Conservation (phyloP, 345 rosid species). For the Arabis alpina region DNA sequence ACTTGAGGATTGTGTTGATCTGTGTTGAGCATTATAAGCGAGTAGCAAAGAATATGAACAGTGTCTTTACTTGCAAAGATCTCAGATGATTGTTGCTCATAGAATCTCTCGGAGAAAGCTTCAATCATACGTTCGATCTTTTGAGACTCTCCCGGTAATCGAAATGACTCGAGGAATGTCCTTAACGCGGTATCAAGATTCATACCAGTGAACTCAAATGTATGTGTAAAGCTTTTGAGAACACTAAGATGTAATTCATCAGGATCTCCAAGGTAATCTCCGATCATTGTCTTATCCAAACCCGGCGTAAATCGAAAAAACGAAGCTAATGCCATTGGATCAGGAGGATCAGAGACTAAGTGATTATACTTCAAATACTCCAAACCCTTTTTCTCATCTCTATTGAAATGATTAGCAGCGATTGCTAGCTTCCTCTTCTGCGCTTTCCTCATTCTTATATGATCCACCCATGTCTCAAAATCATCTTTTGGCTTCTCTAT, state of each 20-base stretch:
- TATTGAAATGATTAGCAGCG: conserved; percentile 76
- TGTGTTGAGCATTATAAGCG: conserved; percentile 93
- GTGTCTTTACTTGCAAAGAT: conserved; percentile 77
- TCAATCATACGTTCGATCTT: conserved; percentile 85
- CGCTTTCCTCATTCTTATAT: conserved; percentile 64
- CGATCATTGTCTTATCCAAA: conserved; percentile 71
- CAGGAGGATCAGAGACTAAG: conserved; percentile 67
- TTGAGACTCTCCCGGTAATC: conserved; percentile 93
- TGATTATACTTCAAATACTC: conserved; percentile 69
- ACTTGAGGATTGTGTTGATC: conserved; percentile 95
- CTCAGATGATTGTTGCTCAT: conserved; percentile 67
- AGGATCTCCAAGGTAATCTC: conserved; percentile 93
- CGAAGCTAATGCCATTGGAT: conserved; percentile 66
- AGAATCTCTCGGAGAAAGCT: conserved; percentile 77
- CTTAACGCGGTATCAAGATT: conserved; percentile 78
- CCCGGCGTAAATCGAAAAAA: conserved; percentile 77
- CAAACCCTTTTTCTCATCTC: conserved; percentile 84
- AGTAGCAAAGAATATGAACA: conserved; percentile 75
- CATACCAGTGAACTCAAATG: conserved; percentile 84
- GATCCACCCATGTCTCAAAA: conserved; percentile 65
- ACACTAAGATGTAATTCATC: conserved; percentile 75
- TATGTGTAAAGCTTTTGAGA: conserved; percentile 71
- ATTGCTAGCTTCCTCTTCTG: conserved; percentile 75
- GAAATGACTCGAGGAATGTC: conserved; percentile 73
- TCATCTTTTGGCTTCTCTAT: conserved; percentile 64